Evolutionary conservation across 2,329 filamentous ascomycete genomes (phyloP).

Genomic region (Fusarium sp.): DNA sequence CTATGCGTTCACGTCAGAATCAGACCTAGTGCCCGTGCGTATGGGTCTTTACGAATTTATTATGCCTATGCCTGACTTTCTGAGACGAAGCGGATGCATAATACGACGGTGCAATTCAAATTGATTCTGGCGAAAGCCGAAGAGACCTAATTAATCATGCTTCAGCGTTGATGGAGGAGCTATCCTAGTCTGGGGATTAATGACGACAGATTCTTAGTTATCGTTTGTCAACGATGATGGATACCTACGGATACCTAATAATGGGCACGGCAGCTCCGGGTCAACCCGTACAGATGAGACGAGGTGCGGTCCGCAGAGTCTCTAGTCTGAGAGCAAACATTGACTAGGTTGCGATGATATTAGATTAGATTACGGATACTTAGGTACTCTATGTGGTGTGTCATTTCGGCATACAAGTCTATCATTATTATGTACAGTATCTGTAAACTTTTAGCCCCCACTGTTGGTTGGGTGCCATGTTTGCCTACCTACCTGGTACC

Average conservation of each 20-base stretch:
- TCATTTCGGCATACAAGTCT: constrained; percentile 33
- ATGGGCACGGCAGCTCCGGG: constrained; percentile 34
- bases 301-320: constrained; percentile 32
- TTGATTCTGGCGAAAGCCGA: constrained; percentile 36
- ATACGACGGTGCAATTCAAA: constrained; percentile 35
- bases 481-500: constrained; percentile 3
- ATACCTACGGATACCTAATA: not conserved
- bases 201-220: not conserved
- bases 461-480: constrained; percentile 1
- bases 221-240: constrained; percentile 13
- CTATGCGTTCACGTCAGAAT: constrained; percentile 31
- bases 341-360: constrained; percentile 1
- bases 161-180: constrained; percentile 7
- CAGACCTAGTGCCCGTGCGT: constrained; percentile 9
- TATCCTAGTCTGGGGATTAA: constrained; percentile 15
- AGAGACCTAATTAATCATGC: constrained; percentile 8
- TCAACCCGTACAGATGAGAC: constrained; percentile 27
- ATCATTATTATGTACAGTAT: constrained; percentile 32
- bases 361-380: no score
- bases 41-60: constrained; percentile 23
- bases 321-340: constrained; percentile 30
- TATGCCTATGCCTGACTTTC: constrained; percentile 9
- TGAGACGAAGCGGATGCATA: constrained; percentile 34
- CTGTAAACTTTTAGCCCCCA: constrained; percentile 16
- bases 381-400: constrained; percentile 5